Conservation (phyloP, 2,329 filamentous ascomycete species). For the Ophiostoma triangulosporum region DNA sequence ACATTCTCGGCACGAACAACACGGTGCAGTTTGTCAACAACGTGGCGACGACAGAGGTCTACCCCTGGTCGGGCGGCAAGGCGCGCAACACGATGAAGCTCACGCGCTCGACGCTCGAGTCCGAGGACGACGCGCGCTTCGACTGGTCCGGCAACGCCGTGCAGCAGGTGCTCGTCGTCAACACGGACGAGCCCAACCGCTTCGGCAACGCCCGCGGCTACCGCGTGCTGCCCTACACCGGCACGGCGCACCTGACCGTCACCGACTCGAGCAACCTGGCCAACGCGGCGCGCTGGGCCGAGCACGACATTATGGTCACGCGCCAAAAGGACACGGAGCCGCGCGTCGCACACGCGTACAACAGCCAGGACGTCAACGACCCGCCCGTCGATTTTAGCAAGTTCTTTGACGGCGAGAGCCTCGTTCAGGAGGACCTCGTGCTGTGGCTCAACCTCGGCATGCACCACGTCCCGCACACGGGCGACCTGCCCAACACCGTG, state of each 20-base stretch:
- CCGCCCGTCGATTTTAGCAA: conserved; percentile 37
- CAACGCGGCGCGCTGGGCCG: conserved; percentile 34
- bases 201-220: conserved; percentile 41
- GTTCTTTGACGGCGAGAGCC: conserved; percentile 31
- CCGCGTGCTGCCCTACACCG: conserved; percentile 28
- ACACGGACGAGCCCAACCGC: conserved; percentile 32
- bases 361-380: conserved; percentile 29
- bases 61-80: conserved; percentile 35
- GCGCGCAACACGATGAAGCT: conserved; percentile 39
- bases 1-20: conserved; percentile 35
- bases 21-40: conserved; percentile 25
- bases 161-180: conserved; percentile 36
- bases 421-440: conserved; percentile 32
- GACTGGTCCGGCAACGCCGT: conserved; percentile 35
- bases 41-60: conserved; percentile 22
- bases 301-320: conserved; percentile 36
- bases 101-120: conserved; percentile 26
- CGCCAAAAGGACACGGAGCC: conserved; percentile 40
- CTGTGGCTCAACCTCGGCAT: conserved; percentile 39
- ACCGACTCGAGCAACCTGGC: conserved; percentile 31
- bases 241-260: conserved; percentile 32
- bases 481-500: conserved; percentile 40
- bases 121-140: conserved; percentile 30
- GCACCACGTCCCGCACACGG: conserved; percentile 43
- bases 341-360: conserved; percentile 29